Evolutionary conservation across 352 stramenopile species (phyloP), one percentile per base, ranked within the genome.

Genomic region (Phytophthora ramorum): DNA sequence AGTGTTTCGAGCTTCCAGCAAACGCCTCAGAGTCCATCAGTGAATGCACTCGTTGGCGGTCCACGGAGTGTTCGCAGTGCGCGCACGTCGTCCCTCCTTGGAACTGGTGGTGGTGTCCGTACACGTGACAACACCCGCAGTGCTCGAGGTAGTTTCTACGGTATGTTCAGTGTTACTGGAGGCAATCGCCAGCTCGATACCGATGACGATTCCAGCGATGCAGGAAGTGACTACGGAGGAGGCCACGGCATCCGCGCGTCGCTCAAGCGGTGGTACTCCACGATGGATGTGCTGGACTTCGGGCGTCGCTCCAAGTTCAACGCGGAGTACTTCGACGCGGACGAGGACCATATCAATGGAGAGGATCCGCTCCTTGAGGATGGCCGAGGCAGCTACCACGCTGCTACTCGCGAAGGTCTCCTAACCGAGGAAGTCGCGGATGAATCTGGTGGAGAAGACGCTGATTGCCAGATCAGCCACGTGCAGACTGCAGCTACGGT

Each of bases 401-500:
- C 73, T 57, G 76, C 73, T 57, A 75, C 71, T 3, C 62, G 61
- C 4, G 68, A 75, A 16, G 64, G 40, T 47, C 64, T 71, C 45
- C 48, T 68, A n/a, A 75, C 70, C 20, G 72, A 85, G 38, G 66
- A 70, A 34, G 61, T 32, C 30, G 50, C 17, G 7, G 58, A 67
- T 20, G 57, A 37, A 43, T 48, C 58, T 2, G 67, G 40, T 14
- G 54, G 63, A 35, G 83, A 91, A 63, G 62, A 85, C 20, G 83
- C 73, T 24, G 85, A 94, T 38, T 91, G 83, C 58, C 87, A 96
- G 67, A 92, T 96, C 48, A 80, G 85, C 20, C 87, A 94, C 62
- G 75, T 96, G 19, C 81, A 96, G 63, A 96, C 88, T 3, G 87
- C 87, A 1, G 88, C 88, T 14, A 92, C 83, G 0, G 81, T 95